A percentile compares a stretch with the other conserved stretches of the same genome.
Conservation (phyloP, 169 alveolate genomes). For the Plasmodium ovale region DNA sequence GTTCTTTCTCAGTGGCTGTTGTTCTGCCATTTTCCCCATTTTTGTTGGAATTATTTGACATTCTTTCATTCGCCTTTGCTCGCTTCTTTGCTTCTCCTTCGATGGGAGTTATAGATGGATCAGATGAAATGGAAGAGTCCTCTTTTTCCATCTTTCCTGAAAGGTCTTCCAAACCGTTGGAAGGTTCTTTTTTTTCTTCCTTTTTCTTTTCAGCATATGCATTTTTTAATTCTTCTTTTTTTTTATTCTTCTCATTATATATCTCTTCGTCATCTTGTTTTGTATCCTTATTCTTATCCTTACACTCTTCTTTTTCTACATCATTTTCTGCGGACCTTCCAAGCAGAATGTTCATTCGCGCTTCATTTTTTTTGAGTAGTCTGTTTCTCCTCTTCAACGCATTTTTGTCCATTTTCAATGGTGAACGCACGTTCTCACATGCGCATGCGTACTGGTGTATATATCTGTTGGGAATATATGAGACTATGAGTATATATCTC, state of each 20-base stretch:
- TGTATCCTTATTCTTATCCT: neutral
- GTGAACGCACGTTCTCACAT: neutral
- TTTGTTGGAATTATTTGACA: neutral
- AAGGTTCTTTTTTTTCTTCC: neutral
- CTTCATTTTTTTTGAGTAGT: slow-evolving; percentile 63
- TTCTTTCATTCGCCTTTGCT: neutral
- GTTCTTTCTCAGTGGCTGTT: neutral
- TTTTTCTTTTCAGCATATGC: neutral
- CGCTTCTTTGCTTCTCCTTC: neutral
- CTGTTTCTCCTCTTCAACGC: slow-evolving; percentile 52
- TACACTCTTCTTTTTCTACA: neutral
- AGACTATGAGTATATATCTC: neutral
- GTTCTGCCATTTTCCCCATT: neutral
- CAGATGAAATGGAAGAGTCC: too few relatives aligned
- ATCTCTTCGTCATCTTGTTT: neutral
- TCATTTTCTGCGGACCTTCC: slow-evolving; percentile 17
- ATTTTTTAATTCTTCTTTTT: neutral
- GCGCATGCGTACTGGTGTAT: neutral
- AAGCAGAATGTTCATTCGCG: slow-evolving; percentile 43
- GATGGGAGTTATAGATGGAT: too few relatives aligned
- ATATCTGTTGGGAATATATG: neutral
- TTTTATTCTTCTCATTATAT: neutral
- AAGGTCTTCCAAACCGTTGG: neutral
- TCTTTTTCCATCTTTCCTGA: neutral
- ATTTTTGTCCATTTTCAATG: slow-evolving; percentile 45